Evolutionary conservation across 345 rosid genomes (phyloP).

Genomic region (Boechera divaricarpa): DNA sequence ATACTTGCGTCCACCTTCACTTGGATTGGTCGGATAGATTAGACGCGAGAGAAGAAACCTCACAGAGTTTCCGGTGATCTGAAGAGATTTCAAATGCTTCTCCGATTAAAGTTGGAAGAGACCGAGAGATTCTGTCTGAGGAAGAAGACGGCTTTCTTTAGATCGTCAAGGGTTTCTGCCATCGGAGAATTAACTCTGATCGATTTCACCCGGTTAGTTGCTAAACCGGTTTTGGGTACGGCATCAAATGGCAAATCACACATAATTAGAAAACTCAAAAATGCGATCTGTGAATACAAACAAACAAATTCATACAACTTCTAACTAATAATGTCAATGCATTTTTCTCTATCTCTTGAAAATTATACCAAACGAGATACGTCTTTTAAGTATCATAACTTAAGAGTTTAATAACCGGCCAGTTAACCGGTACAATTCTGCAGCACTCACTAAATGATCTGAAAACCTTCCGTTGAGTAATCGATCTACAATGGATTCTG

Average conservation of each 20-base stretch:
- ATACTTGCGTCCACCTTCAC: not conserved
- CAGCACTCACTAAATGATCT: too few relatives aligned
- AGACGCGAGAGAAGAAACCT: too few relatives aligned
- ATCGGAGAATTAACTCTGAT: constrained; percentile 19
- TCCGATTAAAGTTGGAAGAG: constrained; percentile 16
- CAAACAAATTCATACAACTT: not conserved
- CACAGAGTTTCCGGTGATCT: not conserved
- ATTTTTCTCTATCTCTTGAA: not conserved
- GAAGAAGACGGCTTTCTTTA: constrained; percentile 39
- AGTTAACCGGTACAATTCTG: not conserved
- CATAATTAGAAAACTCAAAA: not conserved
- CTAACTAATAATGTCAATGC: not conserved
- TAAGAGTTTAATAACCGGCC: not conserved
- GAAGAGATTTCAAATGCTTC: constrained; percentile 14
- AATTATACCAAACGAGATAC: not conserved
- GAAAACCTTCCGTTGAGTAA: not conserved
- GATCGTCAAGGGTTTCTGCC: constrained; percentile 39
- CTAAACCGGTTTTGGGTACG: constrained; percentile 15
- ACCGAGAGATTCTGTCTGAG: constrained; percentile 2
- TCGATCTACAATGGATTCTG: not conserved
- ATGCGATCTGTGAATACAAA: not conserved
- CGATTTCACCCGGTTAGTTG: constrained; percentile 8
- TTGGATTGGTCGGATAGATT: constrained; percentile 5
- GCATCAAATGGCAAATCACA: not conserved
- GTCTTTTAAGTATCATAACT: not conserved